phyloP scores from a whole-genome alignment of 306 rosid genomes.

The Dicorynia guianensis region DNA sequence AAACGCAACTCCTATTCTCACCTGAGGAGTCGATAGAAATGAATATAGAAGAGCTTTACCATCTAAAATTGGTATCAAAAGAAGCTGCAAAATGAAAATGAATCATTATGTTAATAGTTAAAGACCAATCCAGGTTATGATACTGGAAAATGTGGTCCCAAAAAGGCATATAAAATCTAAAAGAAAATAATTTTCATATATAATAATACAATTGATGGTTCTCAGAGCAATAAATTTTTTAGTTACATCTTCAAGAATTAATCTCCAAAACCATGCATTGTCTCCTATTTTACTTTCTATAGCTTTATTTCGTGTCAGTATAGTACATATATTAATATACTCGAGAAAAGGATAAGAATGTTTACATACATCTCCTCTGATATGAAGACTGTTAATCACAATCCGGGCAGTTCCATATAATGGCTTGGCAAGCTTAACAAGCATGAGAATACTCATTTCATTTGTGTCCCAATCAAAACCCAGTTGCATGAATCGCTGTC shows the following conservation, averaged over 20 bases:
- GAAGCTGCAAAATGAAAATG: constrained; percentile 68
- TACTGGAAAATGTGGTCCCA: constrained; percentile 19
- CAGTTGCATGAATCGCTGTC: constrained; percentile 76
- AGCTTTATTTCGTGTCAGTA: constrained; percentile 1
- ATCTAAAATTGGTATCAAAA: constrained; percentile 74
- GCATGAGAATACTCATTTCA: constrained; percentile 90
- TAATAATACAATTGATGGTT: constrained; percentile 1
- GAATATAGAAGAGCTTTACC: constrained; percentile 89
- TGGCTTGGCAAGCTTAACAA: constrained; percentile 89
- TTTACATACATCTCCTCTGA: constrained; percentile 92
- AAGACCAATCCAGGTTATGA: constrained; percentile 9
- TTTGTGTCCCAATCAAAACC: constrained; percentile 96
- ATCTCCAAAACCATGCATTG: constrained; percentile 19
- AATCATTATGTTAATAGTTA: constrained; percentile 33
- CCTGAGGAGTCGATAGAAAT: constrained; percentile 83
- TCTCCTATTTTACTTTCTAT: constrained; percentile 19
- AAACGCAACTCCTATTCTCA: constrained; percentile 92
- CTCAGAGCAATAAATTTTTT: background rate
- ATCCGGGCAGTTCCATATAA: constrained; percentile 92
- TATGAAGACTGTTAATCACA: constrained; percentile 90
- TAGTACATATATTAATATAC: background rate
- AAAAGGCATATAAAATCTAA: constrained; percentile 2
- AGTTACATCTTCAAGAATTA: constrained; percentile 33
- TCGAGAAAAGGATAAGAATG: constrained; percentile 29
- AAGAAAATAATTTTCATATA: background rate